phyloP scores from a whole-genome alignment of 2,329 filamentous ascomycete genomes.

The Xylariaceae sp. region DNA sequence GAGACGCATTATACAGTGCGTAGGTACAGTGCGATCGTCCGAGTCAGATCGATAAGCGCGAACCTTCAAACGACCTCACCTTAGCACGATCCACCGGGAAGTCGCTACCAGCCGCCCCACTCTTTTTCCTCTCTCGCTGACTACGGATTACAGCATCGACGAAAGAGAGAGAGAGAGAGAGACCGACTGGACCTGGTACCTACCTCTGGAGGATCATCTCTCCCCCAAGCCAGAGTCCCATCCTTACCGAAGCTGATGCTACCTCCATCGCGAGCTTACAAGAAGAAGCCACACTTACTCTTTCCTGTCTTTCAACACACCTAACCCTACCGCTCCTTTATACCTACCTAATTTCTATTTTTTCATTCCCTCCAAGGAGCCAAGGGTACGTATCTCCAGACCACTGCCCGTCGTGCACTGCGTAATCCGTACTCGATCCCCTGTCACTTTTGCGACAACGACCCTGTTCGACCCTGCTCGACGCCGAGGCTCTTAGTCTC shows the following conservation, averaged over 20 bases:
- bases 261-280: conserved; percentile 1
- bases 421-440: not conserved
- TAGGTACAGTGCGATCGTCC: not conserved
- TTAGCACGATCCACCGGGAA: too few relatives aligned
- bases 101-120: too few relatives aligned
- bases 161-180: too few relatives aligned
- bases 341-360: conserved; percentile 4
- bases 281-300: conserved; percentile 10
- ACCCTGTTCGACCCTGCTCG: not conserved
- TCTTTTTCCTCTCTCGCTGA: too few relatives aligned
- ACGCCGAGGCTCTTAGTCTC: conserved; percentile 4
- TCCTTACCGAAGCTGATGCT: not conserved
- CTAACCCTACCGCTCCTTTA: conserved; percentile 8
- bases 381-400: not conserved
- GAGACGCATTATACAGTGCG: not conserved
- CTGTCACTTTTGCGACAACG: conserved; percentile 11
- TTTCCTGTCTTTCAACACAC: conserved; percentile 10
- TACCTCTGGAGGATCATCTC: not conserved
- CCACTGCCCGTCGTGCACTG: too few relatives aligned
- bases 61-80: too few relatives aligned
- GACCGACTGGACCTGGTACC: not conserved
- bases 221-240: not conserved
- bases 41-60: too few relatives aligned
- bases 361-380: not conserved
- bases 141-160: too few relatives aligned